These are phyloP conservation scores for Heliamphora exappendiculata DNA, from an alignment of 148 eudicot genomes.

Conservation along the genomic window DNA sequence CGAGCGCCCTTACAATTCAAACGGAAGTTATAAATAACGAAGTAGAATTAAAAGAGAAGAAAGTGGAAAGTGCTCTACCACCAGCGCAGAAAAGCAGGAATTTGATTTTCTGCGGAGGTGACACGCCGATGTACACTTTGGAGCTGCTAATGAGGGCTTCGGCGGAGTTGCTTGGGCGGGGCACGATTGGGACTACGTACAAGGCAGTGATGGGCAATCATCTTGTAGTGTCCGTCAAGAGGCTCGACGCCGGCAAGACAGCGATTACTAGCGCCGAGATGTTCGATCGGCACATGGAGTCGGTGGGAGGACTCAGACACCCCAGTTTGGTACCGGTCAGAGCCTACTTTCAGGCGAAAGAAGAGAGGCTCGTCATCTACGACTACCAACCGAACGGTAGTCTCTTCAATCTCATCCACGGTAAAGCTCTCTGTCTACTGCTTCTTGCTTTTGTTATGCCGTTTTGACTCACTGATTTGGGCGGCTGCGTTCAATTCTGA, in stretches of 20 bases:
- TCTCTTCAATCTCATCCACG: conserved; percentile 76
- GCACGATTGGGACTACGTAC: conserved; percentile 73
- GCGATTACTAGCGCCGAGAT: conserved; percentile 38
- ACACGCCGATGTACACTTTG: conserved; percentile 35
- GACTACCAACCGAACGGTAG: conserved; percentile 91
- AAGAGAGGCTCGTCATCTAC: conserved; percentile 62
- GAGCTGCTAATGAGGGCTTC: conserved; percentile 86
- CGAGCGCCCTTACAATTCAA: background rate
- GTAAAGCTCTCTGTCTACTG: conserved; percentile 22
- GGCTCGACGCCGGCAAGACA: conserved; percentile 61
- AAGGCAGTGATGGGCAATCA: conserved; percentile 66
- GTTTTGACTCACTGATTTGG: background rate
- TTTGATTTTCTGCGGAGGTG: conserved; percentile 54
- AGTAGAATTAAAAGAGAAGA: conserved; percentile 4
- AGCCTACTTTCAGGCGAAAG: conserved; percentile 75
- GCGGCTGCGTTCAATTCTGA: background rate
- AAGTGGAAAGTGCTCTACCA: background rate
- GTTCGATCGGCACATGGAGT: conserved; percentile 61
- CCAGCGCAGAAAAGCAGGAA: conserved; percentile 34
- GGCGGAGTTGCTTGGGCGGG: conserved; percentile 85
- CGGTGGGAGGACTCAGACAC: conserved; percentile 60
- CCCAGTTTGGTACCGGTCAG: conserved; percentile 78
- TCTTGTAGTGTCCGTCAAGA: conserved; percentile 61
- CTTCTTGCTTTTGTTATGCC: background rate
- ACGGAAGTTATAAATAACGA: background rate